Evolutionary conservation across 352 stramenopile genomes (phyloP), one percentile per base, ranked within the genome.

Genomic region (Phytophthora melonis): DNA sequence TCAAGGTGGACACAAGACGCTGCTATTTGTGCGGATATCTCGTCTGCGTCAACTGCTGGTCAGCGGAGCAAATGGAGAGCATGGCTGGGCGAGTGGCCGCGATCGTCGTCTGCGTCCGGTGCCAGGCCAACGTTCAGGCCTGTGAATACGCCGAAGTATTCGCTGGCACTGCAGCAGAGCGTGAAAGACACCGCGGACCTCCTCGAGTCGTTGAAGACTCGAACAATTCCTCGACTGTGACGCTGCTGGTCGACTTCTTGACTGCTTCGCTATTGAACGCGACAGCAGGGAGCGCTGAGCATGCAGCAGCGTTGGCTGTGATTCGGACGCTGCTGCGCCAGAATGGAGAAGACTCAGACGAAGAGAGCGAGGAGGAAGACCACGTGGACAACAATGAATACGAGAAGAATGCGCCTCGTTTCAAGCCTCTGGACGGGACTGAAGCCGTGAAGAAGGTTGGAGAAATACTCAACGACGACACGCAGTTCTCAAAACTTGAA

Each of bases 61-160:
- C n/a, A 8, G 27, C 66, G 5, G 63, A 84, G 57, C 58, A 58
- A 21, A 78, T 84, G 58, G 77, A 84, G 56, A 74, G 70, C 18
- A 16, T 58, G n/a, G 39, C 58, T 25, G 74, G 74, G 10, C 60
- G 74, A 18, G 47, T 82, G 6, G 70, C 76, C 56, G 67, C 61
- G 0, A 78, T 89, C 55, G 77, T 84, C 14, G 73, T 89, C 7
- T 92, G 85, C 43, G 61, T 52, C 5, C 68, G 73, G 5, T 92
- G 85, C 55, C 56, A 83, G 14, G 70, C 77, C 1, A 82, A 76
- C 14, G 81, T 92, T 4, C 72, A 90, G 58, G 64, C 60, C 2
- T 83, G 82, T 61, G 82, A 90, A 47, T 93, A 86, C 47, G 53
- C 75, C 0, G 58, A 69, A n/a, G 63, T 79, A 23, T 73, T 72